Evolutionary conservation across 2,329 filamentous ascomycete species (phyloP), one percentile per base, ranked within the genome.

Genomic region (Eutypa lata): DNA sequence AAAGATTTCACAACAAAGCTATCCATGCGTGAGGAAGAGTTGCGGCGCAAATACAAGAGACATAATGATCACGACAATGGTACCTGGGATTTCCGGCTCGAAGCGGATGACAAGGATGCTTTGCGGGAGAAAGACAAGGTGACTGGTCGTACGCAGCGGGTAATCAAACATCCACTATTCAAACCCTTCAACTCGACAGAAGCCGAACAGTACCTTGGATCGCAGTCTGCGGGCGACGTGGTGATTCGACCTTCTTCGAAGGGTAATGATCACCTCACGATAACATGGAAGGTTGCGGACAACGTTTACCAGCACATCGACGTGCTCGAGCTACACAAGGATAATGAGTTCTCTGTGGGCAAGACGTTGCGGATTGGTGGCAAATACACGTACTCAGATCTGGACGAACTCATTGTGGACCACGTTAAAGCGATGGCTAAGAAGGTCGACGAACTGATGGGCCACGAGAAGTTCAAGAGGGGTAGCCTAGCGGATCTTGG

Each of bases 281-380:
- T 99, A 46, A 99, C 94, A 0, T 99, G 94, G 94, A 99, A 99
- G 76, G 92, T 99, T 14, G 88, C 91, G 1, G 91, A 97, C 68
- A 88, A 89, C 54, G 86, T 97, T n/a, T 99, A 92, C 70, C 92
- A 99, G 73, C 94, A 99, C 71, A 90, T 99, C 58, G 94, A 99
- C 71, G 93, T 99, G 33, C 81, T 99, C 38, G 94, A 99, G 73
- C 80, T 99, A 66, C 90, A 96, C 71, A 99, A 99, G 73, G 91
- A 96, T 57, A 97, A 91, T 57, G 93, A 97, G 69, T 97, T 97
- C 69, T 92, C 91, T 0, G 88, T 97, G 3, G 94, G 94, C 57
- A 88, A 87, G 62, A 86, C 88, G 42, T 80, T 99, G 50, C 89
- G 90, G 58, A 90, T 99, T 50, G 89, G 86, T 33, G 89, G 90